phyloP scores from a whole-genome alignment of 1,284 basidiomycete species.

The Mycena citricolor region DNA sequence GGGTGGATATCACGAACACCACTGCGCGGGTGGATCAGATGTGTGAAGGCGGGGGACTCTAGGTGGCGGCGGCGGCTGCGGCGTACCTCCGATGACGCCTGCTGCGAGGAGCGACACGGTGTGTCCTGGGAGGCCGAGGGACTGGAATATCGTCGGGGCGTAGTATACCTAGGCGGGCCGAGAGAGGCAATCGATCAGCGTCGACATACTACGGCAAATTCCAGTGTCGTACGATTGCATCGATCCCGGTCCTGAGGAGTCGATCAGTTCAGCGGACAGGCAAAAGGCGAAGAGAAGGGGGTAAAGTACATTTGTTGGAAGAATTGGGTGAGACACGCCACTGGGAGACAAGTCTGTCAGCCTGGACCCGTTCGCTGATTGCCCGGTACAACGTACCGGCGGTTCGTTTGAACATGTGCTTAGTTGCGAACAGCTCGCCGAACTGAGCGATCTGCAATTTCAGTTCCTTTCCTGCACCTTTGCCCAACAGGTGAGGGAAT shows the following conservation, averaged over 20 bases:
- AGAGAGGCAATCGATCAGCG: background rate
- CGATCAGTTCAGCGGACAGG: background rate
- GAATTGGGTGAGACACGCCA: slow-evolving; percentile 28
- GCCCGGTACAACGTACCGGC: slow-evolving; percentile 16
- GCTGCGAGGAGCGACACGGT: slow-evolving; percentile 27
- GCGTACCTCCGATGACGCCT: slow-evolving; percentile 27
- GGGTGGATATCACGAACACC: slow-evolving; percentile 26
- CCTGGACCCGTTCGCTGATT: no score
- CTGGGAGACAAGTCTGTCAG: slow-evolving; percentile 9
- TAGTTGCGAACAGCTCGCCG: slow-evolving; percentile 26
- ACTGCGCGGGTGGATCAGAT: slow-evolving; percentile 13
- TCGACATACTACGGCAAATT: background rate
- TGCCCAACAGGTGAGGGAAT: slow-evolving; percentile 24
- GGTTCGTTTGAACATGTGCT: slow-evolving; percentile 28
- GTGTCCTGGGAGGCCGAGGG: slow-evolving; percentile 22
- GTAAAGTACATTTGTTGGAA: slow-evolving; percentile 28
- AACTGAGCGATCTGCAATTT: slow-evolving; percentile 27
- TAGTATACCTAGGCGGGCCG: no score
- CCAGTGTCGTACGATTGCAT: slow-evolving; percentile 21
- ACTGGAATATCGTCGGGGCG: slow-evolving; percentile 27
- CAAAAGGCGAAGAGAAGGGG: no score
- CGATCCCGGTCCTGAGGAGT: slow-evolving; percentile 25
- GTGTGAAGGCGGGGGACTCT: background rate
- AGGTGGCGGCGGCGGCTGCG: no score
- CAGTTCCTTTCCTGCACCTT: slow-evolving; percentile 22